These are phyloP conservation scores for Globisporangium parvum DNA, from an alignment of 352 stramenopile species.

Conservation along the genomic window DNA sequence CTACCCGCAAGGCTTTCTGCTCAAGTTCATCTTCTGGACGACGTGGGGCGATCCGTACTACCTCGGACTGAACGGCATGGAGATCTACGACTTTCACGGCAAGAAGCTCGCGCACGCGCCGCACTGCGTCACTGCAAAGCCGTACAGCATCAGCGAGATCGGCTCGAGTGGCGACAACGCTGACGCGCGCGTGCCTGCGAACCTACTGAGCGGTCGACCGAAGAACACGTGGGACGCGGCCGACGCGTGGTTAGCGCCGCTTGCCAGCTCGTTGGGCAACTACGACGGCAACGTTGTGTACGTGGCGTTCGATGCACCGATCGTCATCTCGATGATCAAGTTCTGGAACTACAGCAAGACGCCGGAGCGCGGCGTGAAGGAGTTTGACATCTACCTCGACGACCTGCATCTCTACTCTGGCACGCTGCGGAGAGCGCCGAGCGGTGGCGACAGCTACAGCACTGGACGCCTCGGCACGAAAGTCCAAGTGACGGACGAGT, in stretches of 20 bases:
- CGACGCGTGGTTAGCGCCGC: constrained; percentile 65
- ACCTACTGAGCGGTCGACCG: constrained; percentile 55
- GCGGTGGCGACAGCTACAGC: constrained; percentile 14
- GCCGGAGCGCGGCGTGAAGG: constrained; percentile 70
- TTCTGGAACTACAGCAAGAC: constrained; percentile 90
- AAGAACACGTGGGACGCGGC: constrained; percentile 76
- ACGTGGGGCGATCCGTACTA: constrained; percentile 86
- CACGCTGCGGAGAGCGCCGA: constrained; percentile 42
- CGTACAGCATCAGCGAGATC: constrained; percentile 54
- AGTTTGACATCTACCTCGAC: constrained; percentile 84
- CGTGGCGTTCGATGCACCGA: constrained; percentile 57
- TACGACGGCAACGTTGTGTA: constrained; percentile 63
- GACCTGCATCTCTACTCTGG: constrained; percentile 79
- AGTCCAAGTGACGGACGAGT: constrained; percentile 49
- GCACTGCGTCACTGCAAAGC: constrained; percentile 38
- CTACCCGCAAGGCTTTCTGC: constrained; percentile 76
- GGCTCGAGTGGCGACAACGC: neutral
- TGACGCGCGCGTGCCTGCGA: constrained; percentile 41
- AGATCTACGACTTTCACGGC: constrained; percentile 65
- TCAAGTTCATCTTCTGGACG: constrained; percentile 79
- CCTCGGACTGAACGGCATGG: constrained; percentile 72
- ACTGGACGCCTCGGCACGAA: constrained; percentile 28
- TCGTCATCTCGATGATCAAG: constrained; percentile 80
- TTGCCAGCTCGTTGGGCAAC: constrained; percentile 60
- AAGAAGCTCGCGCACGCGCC: constrained; percentile 29